Conservation (phyloP, 345 rosid genomes). For the Anastatica hierochuntica region DNA sequence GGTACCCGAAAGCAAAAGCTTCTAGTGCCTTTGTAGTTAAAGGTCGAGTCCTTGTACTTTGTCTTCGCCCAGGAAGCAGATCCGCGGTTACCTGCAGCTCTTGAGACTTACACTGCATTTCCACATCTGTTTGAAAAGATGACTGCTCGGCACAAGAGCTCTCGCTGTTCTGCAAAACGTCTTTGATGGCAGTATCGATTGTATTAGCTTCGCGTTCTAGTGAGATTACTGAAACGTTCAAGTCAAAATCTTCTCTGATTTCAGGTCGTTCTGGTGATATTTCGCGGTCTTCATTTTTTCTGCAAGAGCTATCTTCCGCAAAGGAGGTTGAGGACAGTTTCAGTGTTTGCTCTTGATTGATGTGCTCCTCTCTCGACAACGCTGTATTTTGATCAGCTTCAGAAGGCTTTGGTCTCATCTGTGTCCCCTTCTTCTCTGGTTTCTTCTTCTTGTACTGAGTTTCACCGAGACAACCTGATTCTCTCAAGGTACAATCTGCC, state of each 20-base stretch:
- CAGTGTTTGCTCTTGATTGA: slow-evolving; percentile 24
- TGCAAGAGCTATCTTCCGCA: slow-evolving; percentile 28
- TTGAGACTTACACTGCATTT: slow-evolving; percentile 10
- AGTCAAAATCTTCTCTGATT: slow-evolving; percentile 32
- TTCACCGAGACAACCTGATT: slow-evolving; percentile 31
- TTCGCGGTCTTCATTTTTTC: slow-evolving; percentile 28
- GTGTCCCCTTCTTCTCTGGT: slow-evolving; percentile 21
- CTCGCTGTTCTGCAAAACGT: slow-evolving; percentile 24
- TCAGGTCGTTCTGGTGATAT: slow-evolving; percentile 23
- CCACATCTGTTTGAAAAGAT: slow-evolving; percentile 23
- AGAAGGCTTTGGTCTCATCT: slow-evolving; percentile 20
- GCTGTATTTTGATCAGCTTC: slow-evolving; percentile 23
- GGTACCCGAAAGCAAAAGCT: slow-evolving; percentile 47
- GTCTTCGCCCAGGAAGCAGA: slow-evolving; percentile 31
- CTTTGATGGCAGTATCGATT: slow-evolving; percentile 12
- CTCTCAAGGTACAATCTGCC: slow-evolving; percentile 30
- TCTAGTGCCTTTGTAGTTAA: slow-evolving; percentile 48
- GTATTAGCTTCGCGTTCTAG: slow-evolving; percentile 27
- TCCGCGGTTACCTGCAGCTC: slow-evolving; percentile 13
- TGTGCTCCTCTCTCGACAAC: slow-evolving; percentile 23
- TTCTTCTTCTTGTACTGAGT: slow-evolving; percentile 20
- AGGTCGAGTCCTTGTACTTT: slow-evolving; percentile 47
- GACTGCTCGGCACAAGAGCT: slow-evolving; percentile 24
- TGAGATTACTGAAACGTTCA: slow-evolving; percentile 42
- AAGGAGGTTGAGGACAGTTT: slow-evolving; percentile 32